Base-by-base conservation (phyloP, 1,284 basidiomycete genomes). In the Agaricales sp. region DNA sequence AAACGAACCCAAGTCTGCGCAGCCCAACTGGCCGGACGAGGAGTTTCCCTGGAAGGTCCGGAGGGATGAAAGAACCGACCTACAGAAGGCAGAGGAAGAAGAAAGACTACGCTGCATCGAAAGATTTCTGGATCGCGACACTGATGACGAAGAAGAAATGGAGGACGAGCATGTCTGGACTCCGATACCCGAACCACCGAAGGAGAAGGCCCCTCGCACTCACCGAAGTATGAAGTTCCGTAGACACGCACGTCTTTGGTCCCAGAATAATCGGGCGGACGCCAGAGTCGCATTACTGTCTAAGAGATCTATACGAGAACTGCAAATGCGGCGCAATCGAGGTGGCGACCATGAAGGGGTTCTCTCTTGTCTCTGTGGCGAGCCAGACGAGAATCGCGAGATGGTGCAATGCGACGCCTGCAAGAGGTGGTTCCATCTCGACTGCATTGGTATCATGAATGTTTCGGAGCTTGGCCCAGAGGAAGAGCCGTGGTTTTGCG, bases 361-460 rank as follows among this genome's bases (percentile, higher is more conserved):
- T 48, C 63, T 72, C 14, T 57, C 79, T 22, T 89, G 86, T 59
- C 67, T 82, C n/a, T 89, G 86, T 58, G 63, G 67, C 30, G 80
- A 78, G 14, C 67, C 63, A 45, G 80, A 82, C 54, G 80, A 85
- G 52, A 82, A 81, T 0, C 69, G 77, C 21, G 74, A 81, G 49
- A 69, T 86, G 37, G 87, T 89, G 24, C 86, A 87, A 58, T 89
- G 86, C 55, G 84, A 87, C 56, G 70, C 72, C 6, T 89, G 86
- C 61, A 69, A 76, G 57, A 78, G 68, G 19, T 89, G 86, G 87
- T 87, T 82, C 58, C 86, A 89, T 62, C 67, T 87, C 30, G 64
- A 76, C 45, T 89, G 86, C 61, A 78, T 89, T 49, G 84, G 83
- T 39, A 79, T 88, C 54, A 64, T 62, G 49, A 71, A 69, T 56